Evolutionary conservation across 169 alveolate species (phyloP).

Genomic region (Cryptosporidium meleagridis): DNA sequence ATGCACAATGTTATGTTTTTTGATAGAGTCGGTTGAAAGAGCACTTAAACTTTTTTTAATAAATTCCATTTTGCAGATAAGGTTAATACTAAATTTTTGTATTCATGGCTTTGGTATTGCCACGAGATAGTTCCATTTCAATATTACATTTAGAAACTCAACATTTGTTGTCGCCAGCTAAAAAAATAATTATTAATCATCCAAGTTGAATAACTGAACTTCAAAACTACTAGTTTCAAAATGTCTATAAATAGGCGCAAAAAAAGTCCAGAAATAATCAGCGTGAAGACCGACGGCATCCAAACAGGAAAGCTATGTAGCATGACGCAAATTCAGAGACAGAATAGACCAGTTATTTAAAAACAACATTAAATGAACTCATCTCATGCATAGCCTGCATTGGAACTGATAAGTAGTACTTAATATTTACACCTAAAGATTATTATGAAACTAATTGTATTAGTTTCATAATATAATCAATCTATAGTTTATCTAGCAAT

Average conservation of each 20-base stretch:
- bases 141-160: neutral
- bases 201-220: neutral
- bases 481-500: neutral
- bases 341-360: too few relatives aligned
- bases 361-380: neutral
- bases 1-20: neutral
- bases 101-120: neutral
- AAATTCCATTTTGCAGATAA: slow-evolving; percentile 9
- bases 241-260: neutral
- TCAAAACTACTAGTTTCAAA: too few relatives aligned
- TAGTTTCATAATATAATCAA: neutral
- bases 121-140: neutral
- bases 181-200: neutral
- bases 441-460: too few relatives aligned
- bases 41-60: slow-evolving; percentile 10
- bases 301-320: too few relatives aligned
- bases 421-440: neutral
- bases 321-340: neutral
- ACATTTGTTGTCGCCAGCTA: neutral
- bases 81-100: neutral
- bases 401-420: neutral
- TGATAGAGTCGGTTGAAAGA: neutral
- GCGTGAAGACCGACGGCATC: neutral
- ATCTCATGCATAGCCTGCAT: neutral
- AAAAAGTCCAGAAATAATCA: neutral